phyloP scores from a whole-genome alignment of 441 rosid species.

The Adansonia madagascariensis region DNA sequence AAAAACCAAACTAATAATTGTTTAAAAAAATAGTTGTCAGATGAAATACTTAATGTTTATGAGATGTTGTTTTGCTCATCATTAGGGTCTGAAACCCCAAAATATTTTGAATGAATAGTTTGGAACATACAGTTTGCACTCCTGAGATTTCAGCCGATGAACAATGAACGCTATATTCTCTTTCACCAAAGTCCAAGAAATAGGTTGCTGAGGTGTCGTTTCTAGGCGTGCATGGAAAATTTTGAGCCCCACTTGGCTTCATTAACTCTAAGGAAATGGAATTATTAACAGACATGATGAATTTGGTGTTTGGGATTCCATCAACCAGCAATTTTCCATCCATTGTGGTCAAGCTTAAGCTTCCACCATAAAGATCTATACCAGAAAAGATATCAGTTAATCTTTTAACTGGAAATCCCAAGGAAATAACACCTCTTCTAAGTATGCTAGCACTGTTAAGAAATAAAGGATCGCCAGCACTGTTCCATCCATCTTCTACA shows the following conservation, averaged over 20 bases:
- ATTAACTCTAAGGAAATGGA: slow-evolving; percentile 32
- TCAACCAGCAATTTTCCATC: slow-evolving; percentile 43
- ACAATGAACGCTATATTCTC: slow-evolving; percentile 42
- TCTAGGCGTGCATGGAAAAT: slow-evolving; percentile 39
- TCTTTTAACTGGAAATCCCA: slow-evolving; percentile 54
- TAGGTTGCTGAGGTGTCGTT: slow-evolving; percentile 19
- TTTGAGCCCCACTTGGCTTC: slow-evolving; percentile 18
- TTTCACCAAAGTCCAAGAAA: slow-evolving; percentile 30
- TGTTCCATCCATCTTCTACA: slow-evolving; percentile 43
- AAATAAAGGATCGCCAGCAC: slow-evolving; percentile 38
- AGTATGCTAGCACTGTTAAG: slow-evolving; percentile 40
- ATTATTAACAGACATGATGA: slow-evolving; percentile 21
- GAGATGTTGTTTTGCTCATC: not conserved
- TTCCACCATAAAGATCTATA: slow-evolving; percentile 49
- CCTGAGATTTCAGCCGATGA: slow-evolving; percentile 42
- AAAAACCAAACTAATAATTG: slow-evolving; percentile 18
- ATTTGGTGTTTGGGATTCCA: slow-evolving; percentile 40
- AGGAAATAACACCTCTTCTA: slow-evolving; percentile 45
- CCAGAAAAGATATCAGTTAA: slow-evolving; percentile 35
- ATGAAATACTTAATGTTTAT: not conserved
- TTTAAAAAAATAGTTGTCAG: not conserved
- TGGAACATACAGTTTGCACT: slow-evolving; percentile 38
- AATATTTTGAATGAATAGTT: not conserved
- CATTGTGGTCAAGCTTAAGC: slow-evolving; percentile 50
- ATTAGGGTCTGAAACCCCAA: not conserved